Conservation (phyloP, 2,329 filamentous ascomycete species). For the Colletotrichum viniferum region DNA sequence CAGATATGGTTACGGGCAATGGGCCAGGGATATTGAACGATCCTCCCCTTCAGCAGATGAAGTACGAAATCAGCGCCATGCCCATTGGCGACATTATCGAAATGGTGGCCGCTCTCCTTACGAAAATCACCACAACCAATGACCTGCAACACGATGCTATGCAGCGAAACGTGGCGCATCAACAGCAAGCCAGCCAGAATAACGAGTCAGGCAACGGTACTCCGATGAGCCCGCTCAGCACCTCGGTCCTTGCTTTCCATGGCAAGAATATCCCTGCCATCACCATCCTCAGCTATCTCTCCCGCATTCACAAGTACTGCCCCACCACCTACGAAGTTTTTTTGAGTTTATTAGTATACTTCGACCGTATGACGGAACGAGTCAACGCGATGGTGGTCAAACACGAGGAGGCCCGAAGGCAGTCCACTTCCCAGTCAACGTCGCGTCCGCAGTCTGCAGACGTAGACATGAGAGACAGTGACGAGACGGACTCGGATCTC, state of each 20-base stretch:
- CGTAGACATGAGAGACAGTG: conserved; percentile 38
- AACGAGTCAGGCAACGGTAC: conserved; percentile 55
- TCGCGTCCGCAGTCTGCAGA: conserved; percentile 27
- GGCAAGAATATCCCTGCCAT: conserved; percentile 98
- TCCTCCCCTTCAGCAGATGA: conserved; percentile 58
- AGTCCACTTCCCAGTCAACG: conserved; percentile 33
- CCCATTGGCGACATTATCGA: conserved; percentile 97
- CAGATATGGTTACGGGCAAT: conserved; percentile 69
- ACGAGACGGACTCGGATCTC: conserved; percentile 55
- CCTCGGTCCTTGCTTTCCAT: conserved; percentile 88
- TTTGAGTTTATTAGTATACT: conserved; percentile 92
- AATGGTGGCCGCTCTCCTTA: conserved; percentile 95
- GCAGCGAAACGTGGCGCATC: conserved; percentile 71
- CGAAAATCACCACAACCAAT: conserved; percentile 97
- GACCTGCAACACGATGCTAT: conserved; percentile 91
- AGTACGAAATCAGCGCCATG: conserved; percentile 97
- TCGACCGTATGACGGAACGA: conserved; percentile 97
- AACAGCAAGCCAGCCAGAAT: conserved; percentile 56
- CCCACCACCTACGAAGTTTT: conserved; percentile 99
- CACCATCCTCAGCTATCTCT: conserved; percentile 93
- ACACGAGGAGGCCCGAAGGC: conserved; percentile 59
- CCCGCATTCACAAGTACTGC: conserved; percentile 97
- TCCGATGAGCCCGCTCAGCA: conserved; percentile 63
- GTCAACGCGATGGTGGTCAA: conserved; percentile 83
- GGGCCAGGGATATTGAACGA: conserved; percentile 55